phyloP scores from a whole-genome alignment of 352 stramenopile genomes.

The Elongisporangium undulatum region DNA sequence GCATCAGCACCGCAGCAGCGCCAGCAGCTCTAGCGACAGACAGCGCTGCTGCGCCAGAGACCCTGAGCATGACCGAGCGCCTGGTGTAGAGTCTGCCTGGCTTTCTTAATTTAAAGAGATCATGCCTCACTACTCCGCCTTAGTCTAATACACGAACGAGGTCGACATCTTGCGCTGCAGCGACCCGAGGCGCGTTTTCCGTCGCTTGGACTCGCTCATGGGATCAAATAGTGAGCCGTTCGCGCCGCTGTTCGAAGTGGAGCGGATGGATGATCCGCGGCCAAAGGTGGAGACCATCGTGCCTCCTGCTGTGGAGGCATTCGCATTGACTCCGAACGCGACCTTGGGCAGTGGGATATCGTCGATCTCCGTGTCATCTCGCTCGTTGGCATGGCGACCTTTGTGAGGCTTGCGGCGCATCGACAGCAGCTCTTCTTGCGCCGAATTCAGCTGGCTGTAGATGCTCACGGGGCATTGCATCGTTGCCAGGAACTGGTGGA shows the following conservation, averaged over 20 bases:
- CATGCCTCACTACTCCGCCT: neutral
- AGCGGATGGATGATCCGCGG: conserved; percentile 18
- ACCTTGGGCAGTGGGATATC: conserved; percentile 12
- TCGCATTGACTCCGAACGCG: conserved; percentile 12
- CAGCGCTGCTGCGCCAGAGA: conserved; percentile 1
- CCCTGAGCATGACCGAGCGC: conserved; percentile 10
- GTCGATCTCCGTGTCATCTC: conserved; percentile 10
- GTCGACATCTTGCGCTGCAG: conserved; percentile 28
- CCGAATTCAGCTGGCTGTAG: conserved; percentile 32
- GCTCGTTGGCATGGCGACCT: conserved; percentile 11
- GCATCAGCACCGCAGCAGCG: neutral
- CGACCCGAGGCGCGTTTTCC: conserved; percentile 16
- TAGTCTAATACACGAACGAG: conserved; percentile 36
- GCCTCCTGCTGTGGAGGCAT: conserved; percentile 7
- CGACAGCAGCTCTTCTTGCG: conserved; percentile 24
- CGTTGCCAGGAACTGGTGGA: conserved; percentile 37
- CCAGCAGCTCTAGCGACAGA: neutral
- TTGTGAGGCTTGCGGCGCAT: conserved; percentile 22
- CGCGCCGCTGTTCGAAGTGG: conserved; percentile 13
- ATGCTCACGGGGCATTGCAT: conserved; percentile 43
- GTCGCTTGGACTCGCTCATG: conserved; percentile 4
- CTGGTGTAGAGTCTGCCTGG: conserved; percentile 2
- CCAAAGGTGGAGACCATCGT: conserved; percentile 21
- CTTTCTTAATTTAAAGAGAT: conserved; percentile 1
- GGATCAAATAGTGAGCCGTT: neutral